Evolutionary conservation across 441 rosid genomes (phyloP).

Genomic region (Populus hybrid): DNA sequence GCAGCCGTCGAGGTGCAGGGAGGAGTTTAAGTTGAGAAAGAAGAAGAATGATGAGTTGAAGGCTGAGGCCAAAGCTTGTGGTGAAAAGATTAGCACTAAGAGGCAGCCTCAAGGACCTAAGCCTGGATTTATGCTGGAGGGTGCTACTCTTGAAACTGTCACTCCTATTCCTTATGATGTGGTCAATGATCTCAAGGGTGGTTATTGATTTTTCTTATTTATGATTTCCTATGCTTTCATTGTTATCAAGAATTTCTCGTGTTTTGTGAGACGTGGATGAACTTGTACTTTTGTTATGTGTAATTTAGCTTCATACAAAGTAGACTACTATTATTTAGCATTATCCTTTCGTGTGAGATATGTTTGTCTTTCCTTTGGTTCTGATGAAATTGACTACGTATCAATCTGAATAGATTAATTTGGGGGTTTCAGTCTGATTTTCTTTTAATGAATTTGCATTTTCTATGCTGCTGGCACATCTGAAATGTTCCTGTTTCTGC

Average conservation of each 20-base stretch:
- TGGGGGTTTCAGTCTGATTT: background rate
- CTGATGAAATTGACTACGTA: background rate
- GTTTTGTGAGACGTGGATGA: background rate
- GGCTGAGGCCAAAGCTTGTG: conserved; percentile 67
- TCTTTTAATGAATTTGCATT: background rate
- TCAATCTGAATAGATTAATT: background rate
- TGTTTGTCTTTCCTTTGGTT: background rate
- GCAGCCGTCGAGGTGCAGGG: conserved; percentile 67
- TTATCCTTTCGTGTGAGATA: background rate
- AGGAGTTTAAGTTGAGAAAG: conserved; percentile 62
- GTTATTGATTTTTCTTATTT: conserved; percentile 34
- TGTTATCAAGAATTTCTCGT: background rate
- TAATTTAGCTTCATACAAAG: background rate
- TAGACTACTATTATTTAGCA: background rate
- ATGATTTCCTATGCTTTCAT: background rate
- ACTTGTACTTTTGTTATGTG: background rate
- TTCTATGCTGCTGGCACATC: background rate
- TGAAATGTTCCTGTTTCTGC: background rate
- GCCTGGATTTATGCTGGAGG: conserved; percentile 79
- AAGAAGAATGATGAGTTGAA: conserved; percentile 57
- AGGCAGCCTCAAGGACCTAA: conserved; percentile 75
- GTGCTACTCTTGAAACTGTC: conserved; percentile 69
- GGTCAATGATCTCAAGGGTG: conserved; percentile 34
- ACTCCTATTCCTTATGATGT: conserved; percentile 24
- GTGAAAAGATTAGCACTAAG: conserved; percentile 72